Evolutionary conservation across 2,329 filamentous ascomycete genomes (phyloP), one percentile per base, ranked within the genome.

Genomic region (Trichoderma lentiforme): DNA sequence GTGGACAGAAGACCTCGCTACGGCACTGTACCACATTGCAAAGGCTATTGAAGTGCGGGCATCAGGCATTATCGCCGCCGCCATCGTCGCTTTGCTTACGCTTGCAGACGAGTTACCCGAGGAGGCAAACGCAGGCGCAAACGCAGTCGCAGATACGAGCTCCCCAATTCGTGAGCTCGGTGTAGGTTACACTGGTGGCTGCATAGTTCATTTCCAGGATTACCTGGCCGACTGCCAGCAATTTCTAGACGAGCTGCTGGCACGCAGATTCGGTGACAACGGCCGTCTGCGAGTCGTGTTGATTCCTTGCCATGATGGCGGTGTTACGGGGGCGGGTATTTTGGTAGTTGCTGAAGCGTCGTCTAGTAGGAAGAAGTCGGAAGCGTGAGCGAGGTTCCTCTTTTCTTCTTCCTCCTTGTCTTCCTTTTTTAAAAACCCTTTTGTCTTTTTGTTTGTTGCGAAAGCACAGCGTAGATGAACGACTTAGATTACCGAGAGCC

Each of bases 121-220:
- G 82, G 47, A 79, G 58, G 71, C 6, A 21, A 32, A 74, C 14
- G 73, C 75, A 15, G 71, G 36, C 18, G 39, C 7, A 51, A 24
- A 12, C n/a, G 43, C 68, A 7, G 56, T 72, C 5, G 72, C 73
- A 39, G 70, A 61, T 11, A 24, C 64, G n/a, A 73, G 71, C 51
- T 70, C 66, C 47, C 66, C 66, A 7, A 74, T 79, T 72, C 76
- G 83, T 73, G 90, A 93, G 75, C 80, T 95, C 34, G 90, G 93
- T 1, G 91, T 95, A 26, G 93, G 92, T 1, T 95, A 93, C 78
- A 94, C 93, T 0, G 93, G 93, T 36, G 91, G 92, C 7, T 94
- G 92, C 77, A 95, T 95, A 72, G 88, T 90, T n/a, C 89, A 93
- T 76, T 94, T 94, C 76, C 92, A 93, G 62, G 87, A 92, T 75